Base-by-base conservation (phyloP, 1,284 basidiomycete species). In the Tremellales sp. region DNA sequence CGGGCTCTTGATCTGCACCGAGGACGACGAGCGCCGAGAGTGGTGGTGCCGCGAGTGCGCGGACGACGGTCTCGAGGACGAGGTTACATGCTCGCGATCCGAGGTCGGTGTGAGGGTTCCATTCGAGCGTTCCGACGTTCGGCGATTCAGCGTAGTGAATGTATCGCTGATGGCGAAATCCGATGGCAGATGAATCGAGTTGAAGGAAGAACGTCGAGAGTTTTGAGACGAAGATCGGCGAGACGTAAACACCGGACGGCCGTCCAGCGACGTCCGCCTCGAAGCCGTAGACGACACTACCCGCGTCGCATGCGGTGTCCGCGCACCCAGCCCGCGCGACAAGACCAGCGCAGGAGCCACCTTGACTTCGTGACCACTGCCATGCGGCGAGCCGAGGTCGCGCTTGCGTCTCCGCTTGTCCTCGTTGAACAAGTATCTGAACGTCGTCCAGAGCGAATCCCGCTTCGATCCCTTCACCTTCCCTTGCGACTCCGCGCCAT, bases 371-470 rank as follows among this genome's bases (percentile, higher is more conserved):
- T 50, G 7, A 43, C 40, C 12, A 21, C 40, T 10, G 53, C 34
- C 27, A 56, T 48, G 10, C 47, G 48, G 39, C 13, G 58, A 47
- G 18, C 50, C 48, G 22, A 40, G 44, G 40, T 43, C 40, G n/a
- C 59, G 56, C 48, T 68, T 76, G 3, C 70, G 60, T 32, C 74
- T 70, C 12, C 69, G 66, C 10, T 63, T 57, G 33, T 74, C 74
- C 26, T 76, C 75, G 46, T 73, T 68, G 56, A 76, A 77, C 62
- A 76, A 68, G 43, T 72, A 65, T 12, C 72, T 70, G 59, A 77
- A 75, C 3, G 69, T 70, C 1, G 66, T 70, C 58, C 76, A 73
- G 12, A 77, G 55, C 28, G 70, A 70, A 49, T 72, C 69, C 45
- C 63, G 64, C 51, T 70, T 73, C 32, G 45, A 46, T 1, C 37